Percentiles rank a stretch among this genome's conserved stretches.
These are phyloP conservation scores for Datisca glomerata DNA, from an alignment of 306 rosid species.

Conservation along the genomic window DNA sequence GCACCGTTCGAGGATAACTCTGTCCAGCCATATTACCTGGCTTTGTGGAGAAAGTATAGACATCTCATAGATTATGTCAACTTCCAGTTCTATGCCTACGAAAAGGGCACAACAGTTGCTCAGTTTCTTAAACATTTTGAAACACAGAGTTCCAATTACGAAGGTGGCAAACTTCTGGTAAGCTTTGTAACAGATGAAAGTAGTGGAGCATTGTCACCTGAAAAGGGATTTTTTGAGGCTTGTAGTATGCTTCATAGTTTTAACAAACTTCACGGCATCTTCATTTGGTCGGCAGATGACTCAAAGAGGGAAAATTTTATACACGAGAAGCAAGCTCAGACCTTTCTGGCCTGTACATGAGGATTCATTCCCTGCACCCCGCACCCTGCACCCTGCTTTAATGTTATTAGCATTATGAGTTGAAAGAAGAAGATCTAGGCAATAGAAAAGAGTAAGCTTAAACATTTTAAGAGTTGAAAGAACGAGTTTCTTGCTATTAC, in stretches of 20 bases:
- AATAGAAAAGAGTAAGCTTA: too few relatives aligned
- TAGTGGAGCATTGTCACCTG: slow-evolving; percentile 45
- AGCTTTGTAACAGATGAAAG: slow-evolving; percentile 61
- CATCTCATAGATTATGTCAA: slow-evolving; percentile 57
- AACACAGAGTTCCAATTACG: slow-evolving; percentile 41
- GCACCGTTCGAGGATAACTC: slow-evolving; percentile 48
- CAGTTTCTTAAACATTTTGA: slow-evolving; percentile 42
- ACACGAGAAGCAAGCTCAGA: slow-evolving; percentile 56
- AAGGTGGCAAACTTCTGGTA: slow-evolving; percentile 49
- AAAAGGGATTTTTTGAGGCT: slow-evolving; percentile 49
- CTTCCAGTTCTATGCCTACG: slow-evolving; percentile 77
- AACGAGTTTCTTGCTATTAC: background rate
- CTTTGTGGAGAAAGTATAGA: slow-evolving; percentile 59
- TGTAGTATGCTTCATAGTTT: slow-evolving; percentile 32
- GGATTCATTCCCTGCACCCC: too few relatives aligned
- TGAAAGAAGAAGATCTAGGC: too few relatives aligned
- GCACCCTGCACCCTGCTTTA: too few relatives aligned
- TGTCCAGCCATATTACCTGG: slow-evolving; percentile 45
- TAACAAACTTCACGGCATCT: slow-evolving; percentile 46
- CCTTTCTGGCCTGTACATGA: too few relatives aligned
- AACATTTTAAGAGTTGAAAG: too few relatives aligned
- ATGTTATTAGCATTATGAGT: too few relatives aligned
- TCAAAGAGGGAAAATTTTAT: slow-evolving; percentile 46
- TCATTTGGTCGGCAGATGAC: slow-evolving; percentile 72
- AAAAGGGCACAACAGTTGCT: slow-evolving; percentile 37